Percentiles rank a stretch among this genome's conserved stretches.
These are phyloP conservation scores for Citrus hindsii DNA, from an alignment of 345 rosid genomes.

Conservation along the genomic window DNA sequence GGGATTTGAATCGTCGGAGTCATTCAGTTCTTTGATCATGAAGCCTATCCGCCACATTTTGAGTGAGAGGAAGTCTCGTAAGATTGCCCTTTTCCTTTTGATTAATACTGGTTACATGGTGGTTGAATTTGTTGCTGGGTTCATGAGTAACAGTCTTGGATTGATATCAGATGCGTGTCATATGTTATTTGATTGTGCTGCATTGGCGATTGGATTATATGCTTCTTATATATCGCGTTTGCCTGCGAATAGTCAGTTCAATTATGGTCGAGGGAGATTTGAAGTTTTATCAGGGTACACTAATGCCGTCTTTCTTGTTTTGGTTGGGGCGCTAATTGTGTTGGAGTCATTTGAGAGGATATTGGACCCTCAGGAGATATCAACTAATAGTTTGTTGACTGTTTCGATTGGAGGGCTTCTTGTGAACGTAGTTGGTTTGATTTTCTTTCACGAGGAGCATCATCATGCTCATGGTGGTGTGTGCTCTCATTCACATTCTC, in stretches of 20 bases:
- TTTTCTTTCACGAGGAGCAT: constrained; percentile 98
- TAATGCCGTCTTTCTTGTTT: constrained; percentile 86
- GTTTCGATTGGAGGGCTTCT: constrained; percentile 92
- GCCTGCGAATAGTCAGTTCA: constrained; percentile 87
- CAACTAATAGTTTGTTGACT: constrained; percentile 71
- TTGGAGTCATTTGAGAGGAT: constrained; percentile 93
- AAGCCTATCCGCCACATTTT: constrained; percentile 82
- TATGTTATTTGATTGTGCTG: constrained; percentile 99
- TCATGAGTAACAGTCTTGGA: constrained; percentile 98
- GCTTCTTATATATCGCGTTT: constrained; percentile 90
- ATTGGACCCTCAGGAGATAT: constrained; percentile 95
- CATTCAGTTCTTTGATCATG: constrained; percentile 47
- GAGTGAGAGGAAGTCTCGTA: constrained; percentile 92
- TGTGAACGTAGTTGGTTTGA: constrained; percentile 80
- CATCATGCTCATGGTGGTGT: constrained; percentile 98
- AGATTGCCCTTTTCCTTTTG: constrained; percentile 88
- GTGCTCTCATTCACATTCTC: constrained; percentile 67
- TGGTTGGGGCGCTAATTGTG: constrained; percentile 87
- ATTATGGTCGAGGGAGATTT: constrained; percentile 94
- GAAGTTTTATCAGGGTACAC: constrained; percentile 94
- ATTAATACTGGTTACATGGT: constrained; percentile 90
- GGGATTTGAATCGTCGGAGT: constrained; percentile 64
- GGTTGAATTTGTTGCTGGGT: constrained; percentile 88
- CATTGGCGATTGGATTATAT: constrained; percentile 85
- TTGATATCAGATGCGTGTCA: constrained; percentile 96